phyloP scores from a whole-genome alignment of 305 asterid species.

The Ilex paraguariensis region DNA sequence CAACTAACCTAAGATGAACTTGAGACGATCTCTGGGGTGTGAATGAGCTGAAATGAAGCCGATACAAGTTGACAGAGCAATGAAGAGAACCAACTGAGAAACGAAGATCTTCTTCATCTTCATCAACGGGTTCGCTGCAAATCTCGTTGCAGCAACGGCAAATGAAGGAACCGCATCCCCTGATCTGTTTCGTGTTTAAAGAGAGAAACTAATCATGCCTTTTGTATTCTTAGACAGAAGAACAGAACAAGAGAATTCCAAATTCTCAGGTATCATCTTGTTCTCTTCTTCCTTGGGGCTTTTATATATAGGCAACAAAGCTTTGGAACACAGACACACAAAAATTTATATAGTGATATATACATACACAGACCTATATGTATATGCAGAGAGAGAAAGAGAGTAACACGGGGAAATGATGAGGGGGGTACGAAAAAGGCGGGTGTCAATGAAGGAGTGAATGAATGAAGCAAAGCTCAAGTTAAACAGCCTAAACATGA shows the following conservation, averaged over 20 bases:
- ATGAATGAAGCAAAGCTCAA: slow-evolving; percentile 21
- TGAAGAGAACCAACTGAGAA: slow-evolving; percentile 23
- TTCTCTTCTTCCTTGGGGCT: neutral
- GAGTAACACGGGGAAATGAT: slow-evolving; percentile 3
- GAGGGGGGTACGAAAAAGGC: slow-evolving; percentile 35
- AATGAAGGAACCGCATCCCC: slow-evolving; percentile 30
- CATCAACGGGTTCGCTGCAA: slow-evolving; percentile 1
- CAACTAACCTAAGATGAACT: slow-evolving; percentile 57
- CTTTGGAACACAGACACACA: slow-evolving; percentile 5
- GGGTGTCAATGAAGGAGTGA: slow-evolving; percentile 27
- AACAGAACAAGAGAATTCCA: neutral
- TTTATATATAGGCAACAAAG: neutral
- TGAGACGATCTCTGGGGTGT: slow-evolving; percentile 43
- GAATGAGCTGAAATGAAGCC: slow-evolving; percentile 37
- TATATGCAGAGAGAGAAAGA: slow-evolving; percentile 12
- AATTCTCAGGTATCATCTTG: neutral
- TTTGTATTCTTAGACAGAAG: neutral
- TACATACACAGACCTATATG: slow-evolving; percentile 3
- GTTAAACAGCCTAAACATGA: slow-evolving; percentile 10
- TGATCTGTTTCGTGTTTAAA: neutral
- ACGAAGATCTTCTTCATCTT: slow-evolving; percentile 33
- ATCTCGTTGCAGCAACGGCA: slow-evolving; percentile 29
- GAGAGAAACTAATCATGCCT: neutral
- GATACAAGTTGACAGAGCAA: slow-evolving; percentile 41
- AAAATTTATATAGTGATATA: neutral